Conservation (phyloP, 768 basidiomycete species). For the Phanerochaete carnosa region DNA sequence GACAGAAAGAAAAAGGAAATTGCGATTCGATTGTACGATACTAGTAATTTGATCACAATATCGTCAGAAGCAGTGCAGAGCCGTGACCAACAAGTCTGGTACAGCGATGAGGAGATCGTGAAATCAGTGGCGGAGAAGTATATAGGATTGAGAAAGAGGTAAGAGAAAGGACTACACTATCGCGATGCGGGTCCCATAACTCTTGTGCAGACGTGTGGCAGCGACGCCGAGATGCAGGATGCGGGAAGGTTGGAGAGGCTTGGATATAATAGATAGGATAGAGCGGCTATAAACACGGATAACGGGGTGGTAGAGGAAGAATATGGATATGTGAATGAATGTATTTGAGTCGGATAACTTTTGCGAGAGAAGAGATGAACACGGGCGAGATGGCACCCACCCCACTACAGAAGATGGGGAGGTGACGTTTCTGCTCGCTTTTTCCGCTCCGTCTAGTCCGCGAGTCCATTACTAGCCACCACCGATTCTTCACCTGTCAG, state of each 20-base stretch:
- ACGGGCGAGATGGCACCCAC: constrained; percentile 4
- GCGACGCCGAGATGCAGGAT: constrained; percentile 1
- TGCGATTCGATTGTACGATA: constrained; percentile 14
- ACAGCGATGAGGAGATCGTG: constrained; percentile 14
- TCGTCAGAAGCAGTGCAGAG: constrained; percentile 19
- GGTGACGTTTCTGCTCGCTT: constrained; percentile 7
- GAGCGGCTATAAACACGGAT: constrained; percentile 7
- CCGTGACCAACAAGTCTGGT: constrained; percentile 16
- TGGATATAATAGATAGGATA: constrained; percentile 14
- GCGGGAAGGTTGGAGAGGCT: background rate
- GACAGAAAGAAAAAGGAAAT: background rate
- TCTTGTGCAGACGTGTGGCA: background rate
- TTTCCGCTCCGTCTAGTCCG: constrained; percentile 7
- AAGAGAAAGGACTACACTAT: constrained; percentile 3
- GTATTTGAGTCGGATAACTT: constrained; percentile 8
- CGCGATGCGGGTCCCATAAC: background rate
- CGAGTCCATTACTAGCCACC: constrained; percentile 5
- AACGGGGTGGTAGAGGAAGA: background rate
- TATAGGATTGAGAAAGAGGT: background rate
- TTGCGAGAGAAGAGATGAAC: constrained; percentile 4
- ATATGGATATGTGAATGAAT: constrained; percentile 2
- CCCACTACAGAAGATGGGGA: background rate
- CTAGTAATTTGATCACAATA: constrained; percentile 20
- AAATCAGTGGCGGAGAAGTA: constrained; percentile 7
- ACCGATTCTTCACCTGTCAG: background rate